phyloP scores from a whole-genome alignment of 2,329 filamentous ascomycete genomes.

The Raffaelea albimanens region DNA sequence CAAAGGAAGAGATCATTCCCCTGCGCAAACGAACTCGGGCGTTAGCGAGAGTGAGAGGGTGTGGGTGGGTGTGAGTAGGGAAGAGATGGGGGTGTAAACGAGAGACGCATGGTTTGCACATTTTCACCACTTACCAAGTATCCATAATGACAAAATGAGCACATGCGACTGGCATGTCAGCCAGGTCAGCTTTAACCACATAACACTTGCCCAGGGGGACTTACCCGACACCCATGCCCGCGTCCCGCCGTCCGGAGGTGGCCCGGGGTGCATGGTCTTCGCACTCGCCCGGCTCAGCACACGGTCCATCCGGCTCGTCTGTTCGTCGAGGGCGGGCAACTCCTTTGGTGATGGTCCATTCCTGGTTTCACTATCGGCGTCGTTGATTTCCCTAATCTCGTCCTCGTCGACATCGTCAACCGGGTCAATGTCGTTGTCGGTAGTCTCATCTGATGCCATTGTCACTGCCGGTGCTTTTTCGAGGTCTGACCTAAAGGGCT shows the following conservation, averaged over 20 bases:
- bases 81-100: no score
- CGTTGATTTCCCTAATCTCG: not conserved
- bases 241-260: conserved; percentile 41
- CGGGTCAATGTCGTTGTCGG: not conserved
- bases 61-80: not conserved
- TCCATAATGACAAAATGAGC: conserved; percentile 39
- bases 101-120: no score
- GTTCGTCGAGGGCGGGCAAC: conserved; percentile 12
- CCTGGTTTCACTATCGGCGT: not conserved
- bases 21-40: conserved; percentile 17
- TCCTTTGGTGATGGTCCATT: conserved; percentile 1
- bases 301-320: conserved; percentile 19
- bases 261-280: conserved; percentile 30
- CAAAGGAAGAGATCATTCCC: conserved; percentile 47
- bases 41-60: not conserved
- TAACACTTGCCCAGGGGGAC: no score
- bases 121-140: conserved; percentile 34
- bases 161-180: conserved; percentile 27
- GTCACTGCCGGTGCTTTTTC: no score
- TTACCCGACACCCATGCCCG: conserved; percentile 36
- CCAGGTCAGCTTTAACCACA: no score
- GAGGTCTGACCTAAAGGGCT: no score
- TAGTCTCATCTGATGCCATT: no score
- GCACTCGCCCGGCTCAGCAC: conserved; percentile 32
- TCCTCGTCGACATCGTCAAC: conserved; percentile 1